Evolutionary conservation across 805 yeast species (phyloP), one percentile per base, ranked within the genome.

Genomic region (Nakazawaea pomicola): DNA sequence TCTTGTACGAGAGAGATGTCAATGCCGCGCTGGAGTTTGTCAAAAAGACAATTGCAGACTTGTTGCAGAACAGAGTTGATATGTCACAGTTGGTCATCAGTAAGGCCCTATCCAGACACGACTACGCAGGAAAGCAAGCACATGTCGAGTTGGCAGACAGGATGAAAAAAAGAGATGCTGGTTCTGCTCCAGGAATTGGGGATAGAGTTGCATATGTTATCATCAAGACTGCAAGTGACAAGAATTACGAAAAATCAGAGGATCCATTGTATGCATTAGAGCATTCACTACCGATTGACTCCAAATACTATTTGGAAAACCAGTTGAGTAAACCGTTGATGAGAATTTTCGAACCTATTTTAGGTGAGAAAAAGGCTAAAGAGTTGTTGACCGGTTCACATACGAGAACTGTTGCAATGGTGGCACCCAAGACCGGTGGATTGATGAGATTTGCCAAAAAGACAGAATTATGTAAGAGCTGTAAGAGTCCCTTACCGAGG

Each of bases 121-220:
- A 93, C 54, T 93, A 93, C 60, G 84, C 96, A 3, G 95, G 90
- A 20, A 95, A 93, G 48, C 99, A 93, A 60, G 97, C 99, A 0
- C 99, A 93, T 61, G 95, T 90, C 20, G 97, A 91, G 51, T 72
- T 93, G 33, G 96, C 99, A 0, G 96, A 90, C 54, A 73, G 97
- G 52, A 93, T 93, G 97, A 75, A 80, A 40, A 88, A 89, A 58
- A 82, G 99, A 68, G 99, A 93, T 57, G 83, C 95, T 0, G 99
- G 99, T 18, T 83, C 95, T 6, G 99, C 99, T 1, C 99, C 99
- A 3, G 80, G 88, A 10, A 73, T 93, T 36, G 99, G 99, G 44
- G 99, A 93, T 58, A 85, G 99, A 64, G 98, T 93, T 24, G 98
- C 98, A 5, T 93, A 91, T 57, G 99, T 93, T 27, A 90, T 93